Evolutionary conservation across 225 moss, liverwort and hornwort species (phyloP), one percentile per base, ranked within the genome.

Genomic region (Ulota crispa): DNA sequence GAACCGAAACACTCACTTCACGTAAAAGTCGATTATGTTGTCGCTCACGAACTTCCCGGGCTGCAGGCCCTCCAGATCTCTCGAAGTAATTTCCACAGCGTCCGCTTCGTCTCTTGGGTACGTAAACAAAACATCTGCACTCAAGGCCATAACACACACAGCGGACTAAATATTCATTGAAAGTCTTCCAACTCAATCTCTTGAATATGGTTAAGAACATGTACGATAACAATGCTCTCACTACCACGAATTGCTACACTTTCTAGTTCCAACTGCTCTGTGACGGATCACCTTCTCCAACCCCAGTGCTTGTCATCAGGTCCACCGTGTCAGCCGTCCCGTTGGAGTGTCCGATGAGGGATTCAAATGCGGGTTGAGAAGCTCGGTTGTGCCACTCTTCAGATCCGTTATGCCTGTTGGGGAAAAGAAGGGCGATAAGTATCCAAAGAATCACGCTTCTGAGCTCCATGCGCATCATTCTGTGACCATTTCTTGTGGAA

Each of bases 341-440:
- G 39, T 66, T 81, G 34, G 66, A 78, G 43, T 60, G 78, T 67
- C 83, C 69, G 5, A 64, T 27, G 8, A 32, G 16, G 7, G 7
- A 78, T 34, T 70, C 87, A 31, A 43, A 70, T 59, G 64, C 72
- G 20, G 56, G 36, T 12, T 60, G 24, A 9, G 31, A 80, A 62
- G 55, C 54, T 47, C 77, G 56, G 37, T 64, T 66, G 68, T 64
- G 43, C 43, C 43, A 43, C 43, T 43, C 34, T 5, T 43, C 43
- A 43, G 2, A 9, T 43, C 43, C 43, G 11, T 43, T 11, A 11
- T 43, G 43, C 43, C 43, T 43, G 11, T 43, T 13, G 11, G 43
- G 3, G 34, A 34, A 3, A 43, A 43, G 11, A 43, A 2, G 11
- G n/a, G n/a, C n/a, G n/a, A n/a, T n/a, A 9, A 43, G 2, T 43